Evolutionary conservation across 306 rosid genomes (phyloP).

Genomic region (Mucuna pruriens): DNA sequence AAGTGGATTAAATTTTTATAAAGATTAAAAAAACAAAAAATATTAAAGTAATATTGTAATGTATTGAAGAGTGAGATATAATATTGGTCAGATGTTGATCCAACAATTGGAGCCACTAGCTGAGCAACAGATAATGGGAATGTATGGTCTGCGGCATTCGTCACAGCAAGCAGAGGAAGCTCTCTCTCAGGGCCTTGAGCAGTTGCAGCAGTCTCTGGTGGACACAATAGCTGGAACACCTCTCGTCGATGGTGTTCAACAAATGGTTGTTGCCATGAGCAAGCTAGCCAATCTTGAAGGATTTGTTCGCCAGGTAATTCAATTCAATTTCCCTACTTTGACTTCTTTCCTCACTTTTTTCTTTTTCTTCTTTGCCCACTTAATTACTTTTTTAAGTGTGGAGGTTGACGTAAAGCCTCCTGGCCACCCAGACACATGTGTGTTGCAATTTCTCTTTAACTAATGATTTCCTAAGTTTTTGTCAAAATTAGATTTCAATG

Average conservation of each 20-base stretch:
- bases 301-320: slow-evolving; percentile 76
- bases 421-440: background rate
- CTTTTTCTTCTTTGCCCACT: background rate
- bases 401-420: slow-evolving; percentile 18
- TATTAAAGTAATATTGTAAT: no score
- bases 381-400: slow-evolving; percentile 2
- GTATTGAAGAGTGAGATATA: no score
- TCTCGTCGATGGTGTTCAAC: slow-evolving; percentile 72
- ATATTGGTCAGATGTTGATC: slow-evolving; percentile 62
- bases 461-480: background rate
- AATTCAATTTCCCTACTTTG: background rate
- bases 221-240: slow-evolving; percentile 73
- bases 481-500: slow-evolving; percentile 15
- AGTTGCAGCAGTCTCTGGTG: slow-evolving; percentile 83
- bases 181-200: slow-evolving; percentile 84
- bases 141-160: slow-evolving; percentile 71
- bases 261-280: slow-evolving; percentile 77
- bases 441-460: slow-evolving; percentile 8
- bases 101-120: slow-evolving; percentile 83
- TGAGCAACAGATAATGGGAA: slow-evolving; percentile 81
- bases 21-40: no score
- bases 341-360: background rate
- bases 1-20: no score
- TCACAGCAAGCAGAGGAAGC: slow-evolving; percentile 92
- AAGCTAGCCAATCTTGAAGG: slow-evolving; percentile 86